phyloP scores from a whole-genome alignment of 306 rosid species.

The Castanea crenata region DNA sequence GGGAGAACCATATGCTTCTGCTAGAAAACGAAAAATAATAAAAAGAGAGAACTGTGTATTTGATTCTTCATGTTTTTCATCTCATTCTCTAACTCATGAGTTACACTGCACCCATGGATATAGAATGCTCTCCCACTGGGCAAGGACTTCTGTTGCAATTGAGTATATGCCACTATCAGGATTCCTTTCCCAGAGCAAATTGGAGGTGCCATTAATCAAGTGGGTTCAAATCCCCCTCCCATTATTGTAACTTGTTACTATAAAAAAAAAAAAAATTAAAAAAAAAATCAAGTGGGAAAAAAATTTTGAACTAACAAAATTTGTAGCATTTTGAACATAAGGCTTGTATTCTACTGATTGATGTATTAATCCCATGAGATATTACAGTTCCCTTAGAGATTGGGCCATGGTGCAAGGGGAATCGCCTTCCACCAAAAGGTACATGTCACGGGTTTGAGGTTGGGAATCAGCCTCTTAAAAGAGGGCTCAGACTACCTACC shows the following conservation, averaged over 20 bases:
- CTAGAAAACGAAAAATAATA: background rate
- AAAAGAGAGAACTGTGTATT: background rate
- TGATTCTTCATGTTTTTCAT: no score
- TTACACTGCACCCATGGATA: no score
- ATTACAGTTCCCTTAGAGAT: background rate
- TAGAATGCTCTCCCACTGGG: background rate
- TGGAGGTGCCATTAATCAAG: background rate
- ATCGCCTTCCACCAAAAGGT: no score
- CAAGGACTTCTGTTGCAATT: background rate
- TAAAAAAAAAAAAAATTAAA: no score
- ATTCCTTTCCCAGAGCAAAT: background rate
- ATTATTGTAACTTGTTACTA: background rate
- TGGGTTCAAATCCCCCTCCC: background rate
- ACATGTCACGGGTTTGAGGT: no score
- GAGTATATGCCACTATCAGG: background rate
- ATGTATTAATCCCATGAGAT: background rate
- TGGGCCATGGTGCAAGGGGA: no score
- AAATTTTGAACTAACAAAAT: background rate
- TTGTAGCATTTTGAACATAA: background rate
- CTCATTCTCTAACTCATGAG: no score
- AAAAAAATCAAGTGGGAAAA: background rate
- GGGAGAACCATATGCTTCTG: background rate
- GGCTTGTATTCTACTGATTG: background rate
- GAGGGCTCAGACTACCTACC: no score
- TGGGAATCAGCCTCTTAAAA: no score